phyloP scores from a whole-genome alignment of 768 basidiomycete genomes.

The Mycena polygramma region DNA sequence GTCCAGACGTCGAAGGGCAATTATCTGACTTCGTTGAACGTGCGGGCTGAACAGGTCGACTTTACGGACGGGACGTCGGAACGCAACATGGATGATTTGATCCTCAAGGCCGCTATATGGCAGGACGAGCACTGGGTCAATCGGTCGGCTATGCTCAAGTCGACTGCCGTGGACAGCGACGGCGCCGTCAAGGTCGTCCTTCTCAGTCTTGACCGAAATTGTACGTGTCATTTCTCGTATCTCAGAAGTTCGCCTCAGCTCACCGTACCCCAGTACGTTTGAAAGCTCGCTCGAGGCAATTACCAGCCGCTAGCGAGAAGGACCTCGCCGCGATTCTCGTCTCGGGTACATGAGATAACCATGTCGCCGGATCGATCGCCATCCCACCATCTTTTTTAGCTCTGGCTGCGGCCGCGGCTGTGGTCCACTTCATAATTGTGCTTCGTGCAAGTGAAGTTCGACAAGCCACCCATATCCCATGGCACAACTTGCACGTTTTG shows the following conservation, averaged over 20 bases:
- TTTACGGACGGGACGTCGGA: conserved; percentile 68
- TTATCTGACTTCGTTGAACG: conserved; percentile 84
- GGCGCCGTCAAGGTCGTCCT: conserved; percentile 86
- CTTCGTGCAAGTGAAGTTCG: conserved; percentile 31
- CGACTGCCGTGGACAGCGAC: conserved; percentile 51
- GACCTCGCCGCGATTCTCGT: conserved; percentile 83
- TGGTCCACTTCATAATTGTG: conserved; percentile 30
- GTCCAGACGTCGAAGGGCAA: conserved; percentile 97
- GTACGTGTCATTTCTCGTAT: conserved; percentile 61
- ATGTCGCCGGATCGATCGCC: conserved; percentile 11
- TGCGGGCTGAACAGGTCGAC: conserved; percentile 88
- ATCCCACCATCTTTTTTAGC: conserved; percentile 10
- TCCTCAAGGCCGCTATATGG: conserved; percentile 93
- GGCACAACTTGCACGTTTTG: conserved; percentile 29
- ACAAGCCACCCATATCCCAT: conserved; percentile 32
- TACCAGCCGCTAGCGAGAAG: conserved; percentile 88
- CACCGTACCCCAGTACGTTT: conserved; percentile 74
- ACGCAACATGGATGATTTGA: conserved; percentile 94
- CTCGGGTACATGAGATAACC: conserved; percentile 38
- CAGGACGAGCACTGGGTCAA: conserved; percentile 94
- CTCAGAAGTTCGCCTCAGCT: conserved; percentile 32
- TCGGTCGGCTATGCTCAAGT: conserved; percentile 78
- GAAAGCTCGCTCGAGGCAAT: conserved; percentile 88
- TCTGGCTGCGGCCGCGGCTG: conserved; percentile 30
- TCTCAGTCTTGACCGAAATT: conserved; percentile 91